A percentile compares a stretch with the other conserved stretches of the same genome.
Evolutionary conservation across 345 rosid genomes (phyloP).

Genomic region (Rubroshorea leprosula): DNA sequence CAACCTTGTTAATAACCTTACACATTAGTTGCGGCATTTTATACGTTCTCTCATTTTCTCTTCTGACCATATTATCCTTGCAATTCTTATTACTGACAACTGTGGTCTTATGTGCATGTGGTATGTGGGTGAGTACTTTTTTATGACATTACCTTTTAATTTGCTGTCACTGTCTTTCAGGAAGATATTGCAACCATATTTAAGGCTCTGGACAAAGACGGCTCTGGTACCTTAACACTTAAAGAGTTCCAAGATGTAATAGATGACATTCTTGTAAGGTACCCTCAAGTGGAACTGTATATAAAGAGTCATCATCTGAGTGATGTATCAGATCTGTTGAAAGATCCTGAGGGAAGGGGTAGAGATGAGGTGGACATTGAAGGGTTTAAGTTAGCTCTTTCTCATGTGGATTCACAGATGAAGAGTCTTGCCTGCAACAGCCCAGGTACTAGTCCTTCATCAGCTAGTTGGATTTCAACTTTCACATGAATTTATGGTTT

Average conservation of each 20-base stretch:
- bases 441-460: slow-evolving; percentile 52
- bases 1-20: too few relatives aligned
- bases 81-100: too few relatives aligned
- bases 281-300: slow-evolving; percentile 78
- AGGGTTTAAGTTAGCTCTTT: slow-evolving; percentile 63
- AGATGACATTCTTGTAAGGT: slow-evolving; percentile 67
- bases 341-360: slow-evolving; percentile 61
- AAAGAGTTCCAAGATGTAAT: slow-evolving; percentile 71
- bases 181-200: slow-evolving; percentile 68
- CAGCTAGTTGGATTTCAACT: not conserved
- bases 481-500: not conserved
- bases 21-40: too few relatives aligned
- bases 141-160: slow-evolving; percentile 5
- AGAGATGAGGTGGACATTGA: slow-evolving; percentile 64
- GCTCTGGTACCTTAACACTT: slow-evolving; percentile 66
- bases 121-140: not conserved
- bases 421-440: slow-evolving; percentile 92
- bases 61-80: too few relatives aligned
- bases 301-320: slow-evolving; percentile 60
- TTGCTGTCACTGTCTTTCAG: slow-evolving; percentile 26
- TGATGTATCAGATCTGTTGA: slow-evolving; percentile 50
- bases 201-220: slow-evolving; percentile 78
- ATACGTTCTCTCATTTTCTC: too few relatives aligned
- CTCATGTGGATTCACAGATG: slow-evolving; percentile 69
- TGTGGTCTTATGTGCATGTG: too few relatives aligned